Conservation (phyloP, 1,284 basidiomycete genomes). For the Boletus coffeatus region DNA sequence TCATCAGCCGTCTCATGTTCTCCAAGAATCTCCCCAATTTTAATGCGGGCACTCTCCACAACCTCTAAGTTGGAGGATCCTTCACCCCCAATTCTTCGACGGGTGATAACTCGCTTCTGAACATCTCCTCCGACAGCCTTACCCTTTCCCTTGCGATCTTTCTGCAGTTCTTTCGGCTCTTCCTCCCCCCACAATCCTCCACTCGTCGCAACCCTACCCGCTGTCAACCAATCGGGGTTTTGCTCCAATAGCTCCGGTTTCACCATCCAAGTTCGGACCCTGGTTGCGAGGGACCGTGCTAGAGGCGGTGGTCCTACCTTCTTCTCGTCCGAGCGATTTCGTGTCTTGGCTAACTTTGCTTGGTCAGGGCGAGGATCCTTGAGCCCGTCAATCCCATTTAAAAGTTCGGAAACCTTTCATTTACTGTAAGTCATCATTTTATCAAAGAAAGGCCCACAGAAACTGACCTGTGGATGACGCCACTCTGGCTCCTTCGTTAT, state of each 20-base stretch:
- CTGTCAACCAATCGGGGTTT: background rate
- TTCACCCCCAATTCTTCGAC: background rate
- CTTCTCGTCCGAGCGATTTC: background rate
- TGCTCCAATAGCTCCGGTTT: background rate
- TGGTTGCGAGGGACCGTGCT: background rate
- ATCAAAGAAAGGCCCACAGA: no score
- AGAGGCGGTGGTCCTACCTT: background rate
- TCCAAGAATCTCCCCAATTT: background rate
- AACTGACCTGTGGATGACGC: no score
- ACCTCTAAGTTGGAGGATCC: background rate
- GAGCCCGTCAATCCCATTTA: background rate
- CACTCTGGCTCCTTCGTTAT: no score
- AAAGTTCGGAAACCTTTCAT: background rate
- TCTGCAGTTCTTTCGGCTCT: background rate
- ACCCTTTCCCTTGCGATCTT: background rate
- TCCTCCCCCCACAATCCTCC: background rate
- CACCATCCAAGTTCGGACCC: background rate
- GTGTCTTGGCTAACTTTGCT: background rate
- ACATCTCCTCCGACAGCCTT: background rate
- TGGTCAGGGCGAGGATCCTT: background rate
- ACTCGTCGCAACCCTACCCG: background rate
- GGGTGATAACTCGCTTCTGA: background rate
- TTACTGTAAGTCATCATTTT: background rate
- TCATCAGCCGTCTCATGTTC: background rate
- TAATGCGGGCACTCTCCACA: background rate